Evolutionary conservation across 192 early-diverging fungal genomes (phyloP).

Genomic region (Rhizoclosmatium sp.): DNA sequence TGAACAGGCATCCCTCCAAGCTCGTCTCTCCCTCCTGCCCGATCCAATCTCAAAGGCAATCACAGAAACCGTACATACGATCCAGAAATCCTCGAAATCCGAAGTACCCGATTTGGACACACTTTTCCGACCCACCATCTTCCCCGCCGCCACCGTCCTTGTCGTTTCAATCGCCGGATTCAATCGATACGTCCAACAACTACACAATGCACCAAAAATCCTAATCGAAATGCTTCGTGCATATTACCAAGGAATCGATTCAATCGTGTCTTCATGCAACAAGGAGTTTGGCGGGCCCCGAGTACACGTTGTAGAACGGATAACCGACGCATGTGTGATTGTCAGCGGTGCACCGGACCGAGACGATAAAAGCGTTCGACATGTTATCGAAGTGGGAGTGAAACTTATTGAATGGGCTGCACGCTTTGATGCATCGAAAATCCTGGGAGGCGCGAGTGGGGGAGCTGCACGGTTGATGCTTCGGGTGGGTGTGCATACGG

Average conservation of each 20-base stretch:
- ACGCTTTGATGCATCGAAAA: conserved; percentile 19
- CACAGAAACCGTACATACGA: not conserved
- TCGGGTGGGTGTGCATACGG: conserved; percentile 31
- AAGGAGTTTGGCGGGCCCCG: not conserved
- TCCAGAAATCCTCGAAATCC: not conserved
- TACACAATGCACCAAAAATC: conserved; percentile 6
- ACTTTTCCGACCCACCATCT: conserved; percentile 15
- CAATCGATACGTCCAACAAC: conserved; percentile 37
- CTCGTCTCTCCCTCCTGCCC: conserved; percentile 15
- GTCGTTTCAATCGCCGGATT: conserved; percentile 38
- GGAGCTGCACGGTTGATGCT: conserved; percentile 15
- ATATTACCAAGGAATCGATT: conserved; percentile 31
- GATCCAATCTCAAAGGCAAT: conserved; percentile 1
- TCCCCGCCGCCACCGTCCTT: conserved; percentile 14
- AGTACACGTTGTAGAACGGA: conserved; percentile 27
- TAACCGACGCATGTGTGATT: conserved; percentile 32
- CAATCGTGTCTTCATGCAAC: not conserved
- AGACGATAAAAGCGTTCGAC: not conserved
- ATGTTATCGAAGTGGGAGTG: conserved; percentile 23
- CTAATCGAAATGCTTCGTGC: conserved; percentile 14
- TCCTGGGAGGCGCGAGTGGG: not conserved
- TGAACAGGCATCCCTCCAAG: not conserved
- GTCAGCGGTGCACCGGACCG: conserved; percentile 29
- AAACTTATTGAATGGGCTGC: conserved; percentile 28
- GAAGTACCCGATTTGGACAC: not conserved